Conservation (phyloP, 208 protist species). For the Leishmania aethiopica region DNA sequence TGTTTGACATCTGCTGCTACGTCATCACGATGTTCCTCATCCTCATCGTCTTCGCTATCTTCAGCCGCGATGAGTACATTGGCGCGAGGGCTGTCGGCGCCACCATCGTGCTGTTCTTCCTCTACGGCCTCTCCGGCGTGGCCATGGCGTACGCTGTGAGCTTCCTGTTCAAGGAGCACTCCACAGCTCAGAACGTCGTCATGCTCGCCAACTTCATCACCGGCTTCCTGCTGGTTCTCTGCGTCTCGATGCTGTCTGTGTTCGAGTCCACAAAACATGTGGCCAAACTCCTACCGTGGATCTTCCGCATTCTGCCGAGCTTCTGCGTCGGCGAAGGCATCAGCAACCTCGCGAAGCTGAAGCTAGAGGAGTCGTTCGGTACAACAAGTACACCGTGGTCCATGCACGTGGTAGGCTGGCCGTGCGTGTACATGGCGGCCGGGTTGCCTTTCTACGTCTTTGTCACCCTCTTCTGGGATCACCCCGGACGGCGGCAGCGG, state of each 20-base stretch:
- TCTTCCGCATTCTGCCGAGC: slow-evolving; percentile 72
- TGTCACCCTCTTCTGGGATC: slow-evolving; percentile 71
- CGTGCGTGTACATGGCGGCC: slow-evolving; percentile 62
- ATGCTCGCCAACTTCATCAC: slow-evolving; percentile 79
- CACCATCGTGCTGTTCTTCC: slow-evolving; percentile 57
- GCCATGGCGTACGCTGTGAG: slow-evolving; percentile 62
- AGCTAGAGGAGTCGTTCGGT: slow-evolving; percentile 32
- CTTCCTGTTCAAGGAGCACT: slow-evolving; percentile 71
- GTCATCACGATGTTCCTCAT: slow-evolving; percentile 63
- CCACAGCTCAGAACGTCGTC: slow-evolving; percentile 66
- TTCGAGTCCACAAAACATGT: slow-evolving; percentile 48
- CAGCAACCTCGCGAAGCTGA: slow-evolving; percentile 52
- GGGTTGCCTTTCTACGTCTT: slow-evolving; percentile 60
- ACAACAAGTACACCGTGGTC: slow-evolving; percentile 35
- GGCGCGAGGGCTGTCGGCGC: slow-evolving; percentile 35
- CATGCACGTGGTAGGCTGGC: slow-evolving; percentile 53
- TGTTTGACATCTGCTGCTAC: slow-evolving; percentile 74
- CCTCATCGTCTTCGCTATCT: slow-evolving; percentile 63
- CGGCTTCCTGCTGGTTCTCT: slow-evolving; percentile 73
- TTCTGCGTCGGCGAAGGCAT: slow-evolving; percentile 85
- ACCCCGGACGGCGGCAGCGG: slow-evolving; percentile 50
- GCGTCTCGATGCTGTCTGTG: slow-evolving; percentile 51
- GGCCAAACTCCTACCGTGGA: slow-evolving; percentile 40
- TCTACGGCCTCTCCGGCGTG: slow-evolving; percentile 69
- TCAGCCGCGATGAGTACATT: slow-evolving; percentile 67